Percentiles rank a stretch among this genome's conserved stretches.
Evolutionary conservation across 352 stramenopile species (phyloP).

Genomic region (Phytophthora nicotianae): DNA sequence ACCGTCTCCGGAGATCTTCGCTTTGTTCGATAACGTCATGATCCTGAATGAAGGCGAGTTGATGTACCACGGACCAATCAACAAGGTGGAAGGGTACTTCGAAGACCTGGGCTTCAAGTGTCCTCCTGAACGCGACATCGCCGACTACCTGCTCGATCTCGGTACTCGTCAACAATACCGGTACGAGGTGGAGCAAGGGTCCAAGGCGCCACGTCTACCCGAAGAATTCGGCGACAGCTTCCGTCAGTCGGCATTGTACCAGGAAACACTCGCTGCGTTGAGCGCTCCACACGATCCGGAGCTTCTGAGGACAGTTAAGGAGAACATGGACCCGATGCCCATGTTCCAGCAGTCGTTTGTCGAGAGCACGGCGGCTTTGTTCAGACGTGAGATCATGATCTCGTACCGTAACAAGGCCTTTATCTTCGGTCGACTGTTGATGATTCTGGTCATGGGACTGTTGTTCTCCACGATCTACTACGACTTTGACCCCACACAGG

Average conservation of each 20-base stretch:
- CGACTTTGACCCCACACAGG: constrained; percentile 43
- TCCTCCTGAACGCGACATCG: constrained; percentile 27
- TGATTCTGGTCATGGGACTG: constrained; percentile 48
- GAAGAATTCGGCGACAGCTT: constrained; percentile 43
- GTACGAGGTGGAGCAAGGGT: constrained; percentile 11
- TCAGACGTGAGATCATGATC: constrained; percentile 62
- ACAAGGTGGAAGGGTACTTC: not conserved
- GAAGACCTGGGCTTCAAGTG: constrained; percentile 25
- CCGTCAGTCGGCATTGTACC: constrained; percentile 25
- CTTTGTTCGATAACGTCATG: constrained; percentile 66
- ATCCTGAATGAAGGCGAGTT: constrained; percentile 48
- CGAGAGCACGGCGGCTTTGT: constrained; percentile 28
- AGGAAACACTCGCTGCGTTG: constrained; percentile 15
- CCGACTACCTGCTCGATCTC: constrained; percentile 39
- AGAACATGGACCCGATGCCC: constrained; percentile 34
- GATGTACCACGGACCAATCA: not conserved
- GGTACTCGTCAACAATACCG: constrained; percentile 31
- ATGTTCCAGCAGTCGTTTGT: constrained; percentile 39
- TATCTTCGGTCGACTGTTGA: constrained; percentile 41
- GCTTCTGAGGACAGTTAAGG: constrained; percentile 15
- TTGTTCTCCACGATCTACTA: constrained; percentile 52
- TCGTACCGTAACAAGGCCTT: constrained; percentile 55
- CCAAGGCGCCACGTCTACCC: constrained; percentile 5
- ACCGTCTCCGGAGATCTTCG: constrained; percentile 89
- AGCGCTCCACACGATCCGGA: constrained; percentile 11